These are phyloP conservation scores for Crithidia fasciculata DNA, from an alignment of 208 protist species.

Conservation along the genomic window DNA sequence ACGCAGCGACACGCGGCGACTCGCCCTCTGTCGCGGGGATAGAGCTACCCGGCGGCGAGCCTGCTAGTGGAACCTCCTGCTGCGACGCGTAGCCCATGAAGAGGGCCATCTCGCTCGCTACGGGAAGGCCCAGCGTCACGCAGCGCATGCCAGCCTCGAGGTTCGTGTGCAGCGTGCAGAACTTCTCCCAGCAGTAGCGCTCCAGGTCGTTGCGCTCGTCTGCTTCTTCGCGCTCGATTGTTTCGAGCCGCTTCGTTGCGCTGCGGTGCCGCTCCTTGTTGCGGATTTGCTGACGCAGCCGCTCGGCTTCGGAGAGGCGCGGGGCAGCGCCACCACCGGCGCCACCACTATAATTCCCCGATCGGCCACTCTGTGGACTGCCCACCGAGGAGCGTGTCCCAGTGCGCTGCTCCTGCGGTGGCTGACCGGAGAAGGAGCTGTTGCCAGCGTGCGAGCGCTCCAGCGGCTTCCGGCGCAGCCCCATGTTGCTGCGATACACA, in stretches of 20 bases:
- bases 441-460: slow-evolving; percentile 27
- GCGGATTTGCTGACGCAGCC: slow-evolving; percentile 57
- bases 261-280: slow-evolving; percentile 44
- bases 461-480: slow-evolving; percentile 20
- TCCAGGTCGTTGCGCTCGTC: slow-evolving; percentile 46
- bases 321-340: not conserved
- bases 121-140: slow-evolving; percentile 7
- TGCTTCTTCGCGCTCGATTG: slow-evolving; percentile 39
- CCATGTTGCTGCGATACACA: slow-evolving; percentile 61
- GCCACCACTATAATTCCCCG: not conserved
- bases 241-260: slow-evolving; percentile 33
- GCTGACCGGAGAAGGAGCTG: not conserved
- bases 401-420: not conserved
- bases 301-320: slow-evolving; percentile 28
- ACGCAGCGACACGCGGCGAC: not conserved
- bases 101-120: slow-evolving; percentile 12
- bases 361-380: not conserved
- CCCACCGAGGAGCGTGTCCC: not conserved
- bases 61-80: slow-evolving; percentile 1
- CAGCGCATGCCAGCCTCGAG: slow-evolving; percentile 21
- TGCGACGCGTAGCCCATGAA: slow-evolving; percentile 24
- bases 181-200: slow-evolving; percentile 15
- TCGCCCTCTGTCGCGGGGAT: not conserved
- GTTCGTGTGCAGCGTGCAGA: slow-evolving; percentile 27
- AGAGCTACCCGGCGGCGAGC: not conserved